Conservation (phyloP, 192 early-diverging fungal genomes). For the Entrophospora sp. region DNA sequence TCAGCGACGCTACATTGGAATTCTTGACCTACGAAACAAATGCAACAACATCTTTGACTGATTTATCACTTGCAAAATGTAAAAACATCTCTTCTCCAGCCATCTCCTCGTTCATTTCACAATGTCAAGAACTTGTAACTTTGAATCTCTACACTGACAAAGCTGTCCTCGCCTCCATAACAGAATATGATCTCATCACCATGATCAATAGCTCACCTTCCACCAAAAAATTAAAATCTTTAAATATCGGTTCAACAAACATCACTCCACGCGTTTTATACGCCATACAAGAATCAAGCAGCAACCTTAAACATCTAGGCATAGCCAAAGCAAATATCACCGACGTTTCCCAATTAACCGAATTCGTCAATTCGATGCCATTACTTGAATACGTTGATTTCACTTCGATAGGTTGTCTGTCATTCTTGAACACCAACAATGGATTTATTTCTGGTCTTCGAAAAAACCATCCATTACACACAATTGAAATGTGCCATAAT, state of each 20-base stretch:
- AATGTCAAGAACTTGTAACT: background rate
- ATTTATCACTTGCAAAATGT: background rate
- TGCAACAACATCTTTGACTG: background rate
- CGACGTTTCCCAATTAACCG: background rate
- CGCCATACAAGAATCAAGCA: background rate
- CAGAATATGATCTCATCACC: background rate
- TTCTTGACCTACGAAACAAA: background rate
- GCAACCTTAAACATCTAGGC: background rate
- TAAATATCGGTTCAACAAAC: background rate
- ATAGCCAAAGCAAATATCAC: background rate
- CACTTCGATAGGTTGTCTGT: background rate
- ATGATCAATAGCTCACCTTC: background rate
- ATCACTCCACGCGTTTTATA: background rate
- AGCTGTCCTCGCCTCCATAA: background rate
- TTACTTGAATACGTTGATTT: background rate
- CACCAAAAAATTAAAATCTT: background rate
- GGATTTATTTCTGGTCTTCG: background rate
- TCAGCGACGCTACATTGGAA: background rate
- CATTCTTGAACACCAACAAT: background rate
- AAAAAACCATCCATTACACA: slow-evolving; percentile 1
- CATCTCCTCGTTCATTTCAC: background rate
- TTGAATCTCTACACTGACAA: background rate
- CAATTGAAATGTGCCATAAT: background rate
- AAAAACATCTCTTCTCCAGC: background rate
- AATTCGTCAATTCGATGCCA: background rate